A percentile compares a stretch with the other conserved stretches of the same genome.
phyloP scores from a whole-genome alignment of 2,329 filamentous ascomycete genomes.

The Emmonsiellopsis sp. region DNA sequence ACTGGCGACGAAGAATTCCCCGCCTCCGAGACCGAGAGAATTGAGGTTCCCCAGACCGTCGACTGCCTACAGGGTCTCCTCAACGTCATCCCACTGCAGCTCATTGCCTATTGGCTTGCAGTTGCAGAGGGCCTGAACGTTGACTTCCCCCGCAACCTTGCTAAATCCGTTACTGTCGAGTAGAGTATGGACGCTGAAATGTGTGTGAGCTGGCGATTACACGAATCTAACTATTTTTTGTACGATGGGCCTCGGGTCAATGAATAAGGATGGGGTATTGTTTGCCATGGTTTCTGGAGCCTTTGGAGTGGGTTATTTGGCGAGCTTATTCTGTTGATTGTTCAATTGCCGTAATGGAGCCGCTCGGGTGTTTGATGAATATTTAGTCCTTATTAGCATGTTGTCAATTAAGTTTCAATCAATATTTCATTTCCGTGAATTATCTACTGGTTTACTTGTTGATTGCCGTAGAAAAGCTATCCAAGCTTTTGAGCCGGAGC shows the following conservation, averaged over 20 bases:
- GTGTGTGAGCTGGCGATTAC: not conserved
- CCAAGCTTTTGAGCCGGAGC: not conserved
- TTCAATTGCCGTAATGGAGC: not conserved
- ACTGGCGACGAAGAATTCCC: conserved; percentile 80
- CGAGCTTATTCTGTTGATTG: not conserved
- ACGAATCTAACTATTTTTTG: not conserved
- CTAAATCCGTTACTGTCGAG: conserved; percentile 98
- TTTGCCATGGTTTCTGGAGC: not conserved
- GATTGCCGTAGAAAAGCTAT: too few species aligned
- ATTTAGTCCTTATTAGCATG: too few species aligned
- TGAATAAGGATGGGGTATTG: not conserved
- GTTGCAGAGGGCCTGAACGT: conserved; percentile 94
- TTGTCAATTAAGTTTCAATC: not conserved
- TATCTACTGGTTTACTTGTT: too few species aligned
- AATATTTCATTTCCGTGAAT: not conserved
- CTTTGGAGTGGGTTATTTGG: not conserved
- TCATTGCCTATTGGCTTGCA: conserved; percentile 98
- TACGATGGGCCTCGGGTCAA: not conserved
- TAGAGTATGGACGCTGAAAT: conserved; percentile 40
- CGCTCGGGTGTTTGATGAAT: too few species aligned
- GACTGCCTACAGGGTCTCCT: conserved; percentile 93
- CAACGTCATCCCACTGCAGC: conserved; percentile 93
- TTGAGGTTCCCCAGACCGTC: conserved; percentile 92
- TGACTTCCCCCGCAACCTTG: conserved; percentile 96
- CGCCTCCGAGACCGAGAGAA: conserved; percentile 81